Base-by-base conservation (phyloP, 495 filamentous ascomycete genomes). In the Chaetomidium leptoderma region DNA sequence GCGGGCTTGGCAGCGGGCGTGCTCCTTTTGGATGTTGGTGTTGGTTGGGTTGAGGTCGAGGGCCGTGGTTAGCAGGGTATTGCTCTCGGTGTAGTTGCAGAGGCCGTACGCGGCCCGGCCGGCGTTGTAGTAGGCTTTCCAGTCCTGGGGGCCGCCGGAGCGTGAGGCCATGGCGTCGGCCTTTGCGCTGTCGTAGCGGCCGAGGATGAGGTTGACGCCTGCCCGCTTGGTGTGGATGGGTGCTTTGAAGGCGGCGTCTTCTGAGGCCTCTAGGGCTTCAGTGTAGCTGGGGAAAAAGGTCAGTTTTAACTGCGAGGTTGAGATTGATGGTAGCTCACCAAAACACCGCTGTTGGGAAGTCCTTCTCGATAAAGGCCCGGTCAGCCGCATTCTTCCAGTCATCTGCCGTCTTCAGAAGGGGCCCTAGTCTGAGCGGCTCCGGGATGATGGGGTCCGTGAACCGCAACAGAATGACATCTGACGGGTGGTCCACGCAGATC, bases 401-500 rank as follows among this genome's bases (percentile, higher is more conserved):
- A 16, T 63, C 63, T 4, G 63, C 61, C 19, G 69, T 63, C 63
- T 72, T 64, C 16, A 67, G 45, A 24, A 66, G 49, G 2, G 68
- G 62, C 0, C 69, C 69, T 0, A 68, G 36, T 5, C 64, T 51
- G 16, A 71, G 49, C 4, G 65, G 16, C 24, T 68, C 69, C 3
- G 66, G 66, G 13, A 69, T 59, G 46, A 69, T 50, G 0, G 66
- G 55, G 43, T 69, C 61, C 6, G 49, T 55, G 14, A 66, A 64
- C n/a, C 61, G 21, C 24, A 69, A 23, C 13, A 69, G 52, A 19
- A 67, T 60, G 21, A 82, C 51, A 56, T 83, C 78, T 11, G 72
- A 76, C 16, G 76, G 61, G 64, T 84, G 81, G 55, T 83, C 81
- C 4, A 83, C 75, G 27, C 78, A 72, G n/a, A 83, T 65, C 14